Base-by-base conservation (phyloP, 2,329 filamentous ascomycete genomes). In the Chaetomiaceae sp. region DNA sequence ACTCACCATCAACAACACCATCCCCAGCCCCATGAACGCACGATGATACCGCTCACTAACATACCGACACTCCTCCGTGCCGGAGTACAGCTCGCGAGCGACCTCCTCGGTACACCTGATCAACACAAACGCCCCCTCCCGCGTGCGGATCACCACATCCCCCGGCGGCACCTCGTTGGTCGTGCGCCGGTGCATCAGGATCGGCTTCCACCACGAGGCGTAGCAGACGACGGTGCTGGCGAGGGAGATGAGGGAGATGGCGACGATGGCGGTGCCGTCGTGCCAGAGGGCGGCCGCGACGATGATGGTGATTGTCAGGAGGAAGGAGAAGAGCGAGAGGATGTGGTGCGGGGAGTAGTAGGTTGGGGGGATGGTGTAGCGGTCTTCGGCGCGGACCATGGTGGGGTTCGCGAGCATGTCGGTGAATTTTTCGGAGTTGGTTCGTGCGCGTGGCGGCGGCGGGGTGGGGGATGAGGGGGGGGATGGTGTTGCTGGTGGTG, bases 141-240 rank as follows among this genome's bases (percentile, higher is more conserved):
- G 74, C 1, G 81, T 83, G 23, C 76, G 73, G 49, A 84, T 82
- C 23, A 83, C 73, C n/a, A 85, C 73, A 55, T 84, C 80, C 2
- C 79, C 80, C 2, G 57, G 58, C 1, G 79, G 80, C 0, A 81
- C 74, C 17, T 70, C 63, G 25, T 73, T 71, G 6, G 63, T 72
- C 47, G 75, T 71, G 43, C 68, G 70, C 20, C 79, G 74, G 31
- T 71, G 70, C 67, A 75, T 77, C 17, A 83, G 69, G 9, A 75
- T 67, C 0, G 81, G 78, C 30, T 68, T 67, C 81, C 81, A 85
- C 63, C 73, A 75, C 3, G 77, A 79, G 8, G 80, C 80, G 53
- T 76, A 73, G 19, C 81, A 78, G 3, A 78, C 73, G 2, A 82
- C 66, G 14, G 71, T 76, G 16, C 77, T 77, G 2, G 77, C 73